Evolutionary conservation across 768 basidiomycete species (phyloP).

Genomic region (Amylocystis lapponica): DNA sequence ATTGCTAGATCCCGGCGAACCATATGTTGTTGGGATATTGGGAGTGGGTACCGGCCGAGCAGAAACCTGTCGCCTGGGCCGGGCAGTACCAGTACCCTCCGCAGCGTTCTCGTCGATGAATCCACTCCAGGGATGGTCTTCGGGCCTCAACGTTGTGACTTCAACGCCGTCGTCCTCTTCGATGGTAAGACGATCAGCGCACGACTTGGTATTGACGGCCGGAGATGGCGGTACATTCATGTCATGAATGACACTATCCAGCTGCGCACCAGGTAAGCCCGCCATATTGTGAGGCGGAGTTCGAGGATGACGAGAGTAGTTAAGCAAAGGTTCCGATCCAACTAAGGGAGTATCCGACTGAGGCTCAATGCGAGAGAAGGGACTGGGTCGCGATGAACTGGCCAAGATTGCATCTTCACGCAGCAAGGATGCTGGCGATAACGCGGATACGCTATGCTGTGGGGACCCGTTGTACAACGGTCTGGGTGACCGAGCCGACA

Average conservation of each 20-base stretch:
- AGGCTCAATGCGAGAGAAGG: constrained; percentile 1
- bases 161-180: constrained; percentile 7
- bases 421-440: background rate
- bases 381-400: background rate
- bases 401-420: constrained; percentile 1
- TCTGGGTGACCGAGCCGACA: background rate
- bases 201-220: no score
- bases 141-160: constrained; percentile 3
- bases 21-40: no score
- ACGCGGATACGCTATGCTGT: background rate
- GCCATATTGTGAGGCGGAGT: constrained; percentile 61
- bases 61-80: no score
- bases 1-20: no score
- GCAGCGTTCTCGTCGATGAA: constrained; percentile 15
- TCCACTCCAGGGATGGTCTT: constrained; percentile 10
- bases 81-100: constrained; percentile 12
- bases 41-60: no score
- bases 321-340: background rate
- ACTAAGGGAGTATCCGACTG: background rate
- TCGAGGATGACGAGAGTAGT: constrained; percentile 17
- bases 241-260: no score
- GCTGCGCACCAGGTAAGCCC: background rate
- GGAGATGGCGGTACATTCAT: no score
- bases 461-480: background rate
- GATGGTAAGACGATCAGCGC: constrained; percentile 5